Evolutionary conservation across 2,329 filamentous ascomycete genomes (phyloP), one percentile per base, ranked within the genome.

Genomic region (Aspergillus ochraceus): DNA sequence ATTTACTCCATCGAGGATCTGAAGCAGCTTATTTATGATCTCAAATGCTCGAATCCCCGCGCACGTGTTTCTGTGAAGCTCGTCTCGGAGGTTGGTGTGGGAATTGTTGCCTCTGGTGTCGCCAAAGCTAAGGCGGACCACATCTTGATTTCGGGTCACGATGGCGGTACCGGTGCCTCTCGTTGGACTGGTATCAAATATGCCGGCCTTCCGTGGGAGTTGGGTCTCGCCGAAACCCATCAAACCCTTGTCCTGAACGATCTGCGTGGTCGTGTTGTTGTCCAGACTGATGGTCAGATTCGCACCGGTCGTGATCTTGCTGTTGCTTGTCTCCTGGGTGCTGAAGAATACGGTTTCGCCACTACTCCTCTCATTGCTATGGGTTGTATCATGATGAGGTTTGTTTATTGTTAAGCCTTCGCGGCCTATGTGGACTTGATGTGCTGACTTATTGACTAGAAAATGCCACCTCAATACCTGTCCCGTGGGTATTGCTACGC

Each of bases 181-280:
- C 85, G 94, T 77, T 98, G 94, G 94, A 98, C 94, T 71, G 94
- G 94, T 83, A 97, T 97, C 87, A 97, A 97, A 79, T 97, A 97
- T 76, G 94, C 93, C 54, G 94, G 94, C 84, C 87, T 97, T 39
- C 94, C 94, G 26, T 98, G 93, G 93, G 94, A 98, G 77, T 76
- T 98, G 68, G 94, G 94, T 85, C 89, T 98, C 69, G 94, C 94
- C 6, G 94, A 98, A 81, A 97, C 93, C 50, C 94, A 98, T 75
- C 94, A 98, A 80, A 98, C 94, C 14, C 83, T 98, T 65, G 94
- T 98, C 12, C 83, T 98, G 46, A 98, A 98, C 77, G 94, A 97
- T 73, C 87, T 98, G 19, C 90, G 94, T 83, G 94, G 94, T 55
- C 91, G 94, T 84, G 92, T 97, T 54, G 90, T 97, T 65, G 92